Evolutionary conservation across 169 alveolate genomes (phyloP).

Genomic region (Amoebophrya sp.): DNA sequence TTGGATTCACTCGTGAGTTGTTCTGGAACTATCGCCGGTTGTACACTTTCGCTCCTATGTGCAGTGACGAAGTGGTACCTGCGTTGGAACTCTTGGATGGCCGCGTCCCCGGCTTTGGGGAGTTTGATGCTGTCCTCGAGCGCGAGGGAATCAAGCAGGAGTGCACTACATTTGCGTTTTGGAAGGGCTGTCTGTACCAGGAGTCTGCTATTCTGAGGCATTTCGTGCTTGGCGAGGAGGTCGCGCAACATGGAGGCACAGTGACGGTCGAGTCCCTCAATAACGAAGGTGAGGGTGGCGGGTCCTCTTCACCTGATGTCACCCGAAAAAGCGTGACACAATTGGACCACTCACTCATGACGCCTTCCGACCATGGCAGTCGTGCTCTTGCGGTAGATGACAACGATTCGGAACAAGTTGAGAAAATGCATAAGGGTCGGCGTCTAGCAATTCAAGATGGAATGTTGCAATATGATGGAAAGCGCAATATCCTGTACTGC

Average conservation of each 20-base stretch:
- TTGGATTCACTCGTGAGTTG: not conserved
- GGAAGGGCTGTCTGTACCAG: constrained; percentile 25
- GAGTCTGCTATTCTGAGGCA: not conserved
- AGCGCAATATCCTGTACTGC: not conserved
- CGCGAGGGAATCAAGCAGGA: not conserved
- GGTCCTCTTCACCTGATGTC: too few species aligned
- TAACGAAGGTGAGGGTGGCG: too few species aligned
- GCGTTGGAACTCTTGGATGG: not conserved
- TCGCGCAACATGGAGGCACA: too few species aligned
- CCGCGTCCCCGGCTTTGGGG: not conserved
- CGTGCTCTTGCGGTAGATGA: too few species aligned
- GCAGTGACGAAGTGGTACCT: not conserved
- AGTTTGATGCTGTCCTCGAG: not conserved
- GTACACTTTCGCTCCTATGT: not conserved
- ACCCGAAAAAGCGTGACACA: too few species aligned
- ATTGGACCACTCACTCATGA: too few species aligned
- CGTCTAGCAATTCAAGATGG: not conserved
- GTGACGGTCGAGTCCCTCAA: too few species aligned
- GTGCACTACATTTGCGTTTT: not conserved
- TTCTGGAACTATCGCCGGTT: not conserved
- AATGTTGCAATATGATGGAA: not conserved
- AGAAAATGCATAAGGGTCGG: not conserved
- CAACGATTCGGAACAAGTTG: not conserved
- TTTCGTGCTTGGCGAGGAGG: not conserved
- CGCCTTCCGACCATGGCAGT: too few species aligned